These are phyloP conservation scores for Secale cereale DNA, from an alignment of 176 grass and related monocot species.

Conservation along the genomic window DNA sequence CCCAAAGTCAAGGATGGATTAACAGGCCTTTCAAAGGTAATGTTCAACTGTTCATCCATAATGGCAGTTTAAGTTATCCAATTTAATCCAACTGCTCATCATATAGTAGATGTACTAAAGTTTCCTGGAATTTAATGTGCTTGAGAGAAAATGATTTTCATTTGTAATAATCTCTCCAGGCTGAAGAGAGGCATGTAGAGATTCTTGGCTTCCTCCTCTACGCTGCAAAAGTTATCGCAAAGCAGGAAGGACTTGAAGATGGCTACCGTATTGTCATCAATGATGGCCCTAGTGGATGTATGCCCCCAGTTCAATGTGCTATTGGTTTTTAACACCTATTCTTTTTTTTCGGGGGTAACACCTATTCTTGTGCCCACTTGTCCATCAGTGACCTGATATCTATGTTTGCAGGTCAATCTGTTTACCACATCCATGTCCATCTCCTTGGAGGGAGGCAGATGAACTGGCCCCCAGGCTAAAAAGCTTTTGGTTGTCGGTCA, in stretches of 20 bases:
- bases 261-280: conserved; percentile 94
- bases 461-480: conserved; percentile 90
- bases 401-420: conserved; percentile 76
- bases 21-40: conserved; percentile 84
- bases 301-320: conserved; percentile 7
- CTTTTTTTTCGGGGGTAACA: neutral
- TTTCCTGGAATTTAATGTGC: neutral
- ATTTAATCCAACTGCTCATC: neutral
- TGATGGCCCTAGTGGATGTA: conserved; percentile 75
- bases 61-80: neutral
- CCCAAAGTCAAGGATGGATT: conserved; percentile 90
- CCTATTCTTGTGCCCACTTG: neutral
- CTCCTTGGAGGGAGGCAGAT: conserved; percentile 87
- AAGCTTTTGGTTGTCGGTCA: neutral
- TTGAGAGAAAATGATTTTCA: neutral
- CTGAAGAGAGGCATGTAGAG: conserved; percentile 88
- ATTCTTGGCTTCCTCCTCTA: conserved; percentile 79
- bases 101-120: neutral
- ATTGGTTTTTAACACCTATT: neutral
- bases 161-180: conserved; percentile 28
- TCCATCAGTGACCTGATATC: neutral
- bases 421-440: conserved; percentile 90
- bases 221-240: conserved; percentile 77
- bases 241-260: conserved; percentile 90
- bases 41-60: neutral